Base-by-base conservation (phyloP, 2,329 filamentous ascomycete species). In the Bipolaris sorokiniana region DNA sequence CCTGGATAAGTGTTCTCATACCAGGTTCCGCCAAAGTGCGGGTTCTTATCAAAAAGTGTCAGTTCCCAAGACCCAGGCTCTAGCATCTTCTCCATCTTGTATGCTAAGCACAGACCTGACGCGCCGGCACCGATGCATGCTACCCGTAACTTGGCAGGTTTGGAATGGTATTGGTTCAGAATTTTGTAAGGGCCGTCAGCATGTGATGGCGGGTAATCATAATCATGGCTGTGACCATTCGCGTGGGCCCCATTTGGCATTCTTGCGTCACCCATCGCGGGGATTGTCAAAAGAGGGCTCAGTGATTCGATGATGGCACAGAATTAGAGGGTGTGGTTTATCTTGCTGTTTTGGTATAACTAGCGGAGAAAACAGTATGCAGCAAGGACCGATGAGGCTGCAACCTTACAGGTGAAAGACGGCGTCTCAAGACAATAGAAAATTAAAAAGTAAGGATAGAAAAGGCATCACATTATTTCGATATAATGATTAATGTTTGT, bases 1-100 rank as follows among this genome's bases (percentile, higher is more conserved):
- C 73, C 73, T 2, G 72, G 72, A 48, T 75, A 74, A 1, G 65
- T 69, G 48, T 75, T 74, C 54, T 75, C 72, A 54, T 72, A 73
- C 71, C 71, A 73, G 4, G 70, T 73, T 37, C 70, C 70, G 11
- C 69, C 70, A 47, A 73, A 70, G 28, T 65, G 63, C 3, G 66
- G 57, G 28, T 73, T 73, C 62, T 73, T 73, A 56, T 74, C 71
- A 44, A 58, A 72, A 5, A 72, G 60, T 5, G 65, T 71, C 54
- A 73, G 51, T 50, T 73, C 69, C 65, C 65, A 73, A 1, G 69
- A 67, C 4, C 67, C 69, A 11, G 68, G 66, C 33, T 58, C 57
- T 18, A 74, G 55, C 68, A 72, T 70, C 60, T 59, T 67, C 54
- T 72, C 68, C 70, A 74, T 74, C 56, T 74, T 74, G 63, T 73